phyloP scores from a whole-genome alignment of 179 eudicot species.

The Spinacia oleracea region DNA sequence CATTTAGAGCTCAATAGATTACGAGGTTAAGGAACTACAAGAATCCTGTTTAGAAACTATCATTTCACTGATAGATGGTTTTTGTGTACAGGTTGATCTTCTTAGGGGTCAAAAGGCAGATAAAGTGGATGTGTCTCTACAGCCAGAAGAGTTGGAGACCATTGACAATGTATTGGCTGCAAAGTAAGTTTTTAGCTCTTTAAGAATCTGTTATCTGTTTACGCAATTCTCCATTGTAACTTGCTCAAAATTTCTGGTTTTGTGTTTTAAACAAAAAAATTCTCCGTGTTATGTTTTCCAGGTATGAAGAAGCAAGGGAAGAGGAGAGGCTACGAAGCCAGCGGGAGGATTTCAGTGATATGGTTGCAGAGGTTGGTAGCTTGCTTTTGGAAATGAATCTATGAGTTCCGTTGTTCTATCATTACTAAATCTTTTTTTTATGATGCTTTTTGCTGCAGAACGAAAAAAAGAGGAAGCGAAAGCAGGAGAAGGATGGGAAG shows the following conservation, averaged over 20 bases:
- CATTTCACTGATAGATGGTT: not conserved
- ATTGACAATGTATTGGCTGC: slow-evolving; percentile 83
- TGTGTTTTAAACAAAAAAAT: no score
- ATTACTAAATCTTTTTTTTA: not conserved
- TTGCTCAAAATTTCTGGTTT: not conserved
- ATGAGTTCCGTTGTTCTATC: not conserved
- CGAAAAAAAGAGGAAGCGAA: slow-evolving; percentile 40
- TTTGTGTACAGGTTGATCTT: slow-evolving; percentile 66
- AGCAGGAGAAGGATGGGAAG: slow-evolving; percentile 41
- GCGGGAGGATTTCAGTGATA: slow-evolving; percentile 86
- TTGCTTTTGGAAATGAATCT: not conserved
- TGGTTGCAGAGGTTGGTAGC: slow-evolving; percentile 78
- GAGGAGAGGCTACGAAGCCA: slow-evolving; percentile 81
- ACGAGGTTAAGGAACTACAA: not conserved
- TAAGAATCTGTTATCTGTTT: not conserved
- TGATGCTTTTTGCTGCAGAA: slow-evolving; percentile 26
- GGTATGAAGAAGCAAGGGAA: slow-evolving; percentile 96
- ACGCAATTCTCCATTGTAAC: not conserved
- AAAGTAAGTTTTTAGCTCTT: slow-evolving; percentile 45
- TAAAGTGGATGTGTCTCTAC: slow-evolving; percentile 76
- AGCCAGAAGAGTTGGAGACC: slow-evolving; percentile 76
- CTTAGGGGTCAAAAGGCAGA: slow-evolving; percentile 86
- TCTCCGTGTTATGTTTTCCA: slow-evolving; percentile 13
- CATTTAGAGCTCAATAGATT: not conserved
- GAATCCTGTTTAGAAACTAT: not conserved